Evolutionary conservation across 2,329 filamentous ascomycete genomes (phyloP), one percentile per base, ranked within the genome.

Genomic region (Albophoma yamanashiensis): DNA sequence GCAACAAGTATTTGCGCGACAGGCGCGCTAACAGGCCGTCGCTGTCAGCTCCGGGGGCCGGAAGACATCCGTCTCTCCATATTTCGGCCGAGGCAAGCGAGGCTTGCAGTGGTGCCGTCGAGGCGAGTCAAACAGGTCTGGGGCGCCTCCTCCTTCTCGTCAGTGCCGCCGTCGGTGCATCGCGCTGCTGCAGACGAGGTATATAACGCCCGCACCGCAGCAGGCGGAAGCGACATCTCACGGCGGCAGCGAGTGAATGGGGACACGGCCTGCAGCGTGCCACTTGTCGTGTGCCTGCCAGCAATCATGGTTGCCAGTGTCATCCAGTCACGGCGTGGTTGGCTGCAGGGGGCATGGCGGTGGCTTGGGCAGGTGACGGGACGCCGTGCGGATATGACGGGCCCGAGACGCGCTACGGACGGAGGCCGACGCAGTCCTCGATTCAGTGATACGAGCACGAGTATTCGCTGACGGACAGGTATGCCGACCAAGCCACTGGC

Each of bases 321-420:
- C 25, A 57, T 45, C 56, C 56, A 58, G 59, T 60, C 59, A 56
- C 59, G 56, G 56, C 39, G 39, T 42, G 50, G 52, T 25, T 40
- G 57, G 43, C 58, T 56, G 57, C 59, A 59, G 59, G 59, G 59
- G 57, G 52, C n/a, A 20, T 31, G 47, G 43, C 12, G 56, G 34
- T 58, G 57, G 40, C 47, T 45, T 43, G 56, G 38, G 40, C 56
- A 57, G 43, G 47, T 58, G 57, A 58, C 43, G 43, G 25, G 57
- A 58, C 17, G 36, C 57, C 22, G 34, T 39, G 43, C 31, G 39
- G 56, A 56, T 42, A 34, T 42, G 39, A 34, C 25, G 25, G 15
- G 1, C 27, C 15, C 7, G 25, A 47, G 22, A 9, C 8, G 17
- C 20, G 43, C 22, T 45, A 9, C 45, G 45, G 22, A 7, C 45